These are phyloP conservation scores for Oldenlandia corymbosa DNA, from an alignment of 257 asterid species.

Conservation along the genomic window DNA sequence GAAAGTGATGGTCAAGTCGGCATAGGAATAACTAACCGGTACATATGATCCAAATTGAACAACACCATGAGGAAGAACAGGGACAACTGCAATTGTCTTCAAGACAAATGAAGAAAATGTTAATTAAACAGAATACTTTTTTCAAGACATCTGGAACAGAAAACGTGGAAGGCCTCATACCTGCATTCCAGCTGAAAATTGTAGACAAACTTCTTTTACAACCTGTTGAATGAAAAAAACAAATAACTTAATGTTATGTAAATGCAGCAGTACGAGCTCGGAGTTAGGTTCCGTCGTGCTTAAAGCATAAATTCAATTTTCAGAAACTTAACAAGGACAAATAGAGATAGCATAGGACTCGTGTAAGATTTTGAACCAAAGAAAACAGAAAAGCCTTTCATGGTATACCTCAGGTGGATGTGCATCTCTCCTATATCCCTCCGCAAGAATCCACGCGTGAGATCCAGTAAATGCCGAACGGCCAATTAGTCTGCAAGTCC, in stretches of 20 bases:
- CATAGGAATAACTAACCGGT: slow-evolving; percentile 29
- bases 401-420: slow-evolving; percentile 70
- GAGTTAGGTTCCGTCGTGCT: not conserved
- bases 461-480: slow-evolving; percentile 77
- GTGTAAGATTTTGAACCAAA: not conserved
- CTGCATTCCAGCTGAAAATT: slow-evolving; percentile 90
- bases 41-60: slow-evolving; percentile 79
- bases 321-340: not conserved
- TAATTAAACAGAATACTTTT: not conserved
- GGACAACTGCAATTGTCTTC: slow-evolving; percentile 84
- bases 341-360: not conserved
- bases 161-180: slow-evolving; percentile 35
- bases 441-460: slow-evolving; percentile 69
- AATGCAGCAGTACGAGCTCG: not conserved
- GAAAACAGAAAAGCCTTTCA: not conserved
- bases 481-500: slow-evolving; percentile 65
- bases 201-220: slow-evolving; percentile 56
- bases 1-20: not conserved
- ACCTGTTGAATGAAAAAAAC: slow-evolving; percentile 35
- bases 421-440: slow-evolving; percentile 37
- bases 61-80: slow-evolving; percentile 90
- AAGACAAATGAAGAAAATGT: slow-evolving; percentile 2
- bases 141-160: no score
- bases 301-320: not conserved
- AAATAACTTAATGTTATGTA: not conserved